A percentile compares a stretch with the other conserved stretches of the same genome.
These are phyloP conservation scores for Dioscorea cayenensis DNA, from an alignment of 116 monocot genomes.

Conservation along the genomic window DNA sequence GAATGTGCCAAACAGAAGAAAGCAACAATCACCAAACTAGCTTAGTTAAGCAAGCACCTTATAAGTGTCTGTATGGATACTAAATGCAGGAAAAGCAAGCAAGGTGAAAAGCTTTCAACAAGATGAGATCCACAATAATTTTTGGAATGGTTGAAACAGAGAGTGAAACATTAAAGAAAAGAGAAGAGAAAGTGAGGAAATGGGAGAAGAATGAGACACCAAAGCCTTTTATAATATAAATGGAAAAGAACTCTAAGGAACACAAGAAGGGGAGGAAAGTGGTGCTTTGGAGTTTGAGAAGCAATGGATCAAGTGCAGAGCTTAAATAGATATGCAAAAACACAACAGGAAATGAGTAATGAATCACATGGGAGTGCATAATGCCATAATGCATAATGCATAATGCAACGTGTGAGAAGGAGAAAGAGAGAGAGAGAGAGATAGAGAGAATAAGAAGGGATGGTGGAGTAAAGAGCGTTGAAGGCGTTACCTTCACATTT, in stretches of 20 bases:
- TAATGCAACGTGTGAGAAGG: background rate
- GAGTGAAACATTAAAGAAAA: too few species aligned
- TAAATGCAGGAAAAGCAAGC: too few species aligned
- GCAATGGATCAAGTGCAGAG: conserved; percentile 3
- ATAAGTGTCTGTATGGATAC: too few species aligned
- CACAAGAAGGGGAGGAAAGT: background rate
- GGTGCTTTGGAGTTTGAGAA: conserved; percentile 2
- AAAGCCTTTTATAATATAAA: too few species aligned
- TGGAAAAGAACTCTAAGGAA: background rate
- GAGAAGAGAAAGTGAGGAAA: too few species aligned
- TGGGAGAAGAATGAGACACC: background rate
- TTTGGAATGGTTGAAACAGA: too few species aligned
- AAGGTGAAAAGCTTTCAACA: too few species aligned
- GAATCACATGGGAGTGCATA: background rate
- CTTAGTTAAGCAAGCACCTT: too few species aligned
- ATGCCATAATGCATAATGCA: background rate
- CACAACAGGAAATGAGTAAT: background rate
- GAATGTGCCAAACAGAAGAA: too few species aligned
- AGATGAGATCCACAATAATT: too few species aligned
- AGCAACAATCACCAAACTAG: too few species aligned
- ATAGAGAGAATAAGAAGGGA: too few species aligned
- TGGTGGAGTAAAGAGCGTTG: background rate
- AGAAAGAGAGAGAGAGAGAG: background rate
- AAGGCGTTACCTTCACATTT: conserved; percentile 4
- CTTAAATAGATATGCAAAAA: conserved; percentile 1